phyloP scores from a whole-genome alignment of 352 stramenopile genomes.

The Phytopythium chamaehyphon region DNA sequence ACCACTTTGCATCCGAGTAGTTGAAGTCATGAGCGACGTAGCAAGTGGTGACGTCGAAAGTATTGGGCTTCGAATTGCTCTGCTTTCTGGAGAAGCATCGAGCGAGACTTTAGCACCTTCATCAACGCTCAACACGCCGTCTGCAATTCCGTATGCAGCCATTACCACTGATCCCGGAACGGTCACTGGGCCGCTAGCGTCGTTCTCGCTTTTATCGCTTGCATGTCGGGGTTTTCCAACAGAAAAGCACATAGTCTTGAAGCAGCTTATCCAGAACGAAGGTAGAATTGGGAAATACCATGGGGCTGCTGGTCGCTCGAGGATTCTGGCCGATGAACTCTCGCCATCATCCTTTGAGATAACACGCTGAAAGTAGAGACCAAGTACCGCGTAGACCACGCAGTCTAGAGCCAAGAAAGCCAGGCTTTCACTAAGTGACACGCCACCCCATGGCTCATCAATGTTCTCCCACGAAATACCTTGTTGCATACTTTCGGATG shows the following conservation, averaged over 20 bases:
- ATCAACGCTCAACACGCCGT: neutral
- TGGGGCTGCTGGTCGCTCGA: slow-evolving; percentile 17
- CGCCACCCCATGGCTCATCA: slow-evolving; percentile 24
- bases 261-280: slow-evolving; percentile 56
- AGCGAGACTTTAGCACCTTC: neutral
- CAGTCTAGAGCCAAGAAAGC: slow-evolving; percentile 75
- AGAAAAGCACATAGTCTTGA: neutral
- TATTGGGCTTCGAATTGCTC: neutral
- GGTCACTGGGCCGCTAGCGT: neutral
- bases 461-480: slow-evolving; percentile 22
- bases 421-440: slow-evolving; percentile 32
- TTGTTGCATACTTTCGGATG: slow-evolving; percentile 4
- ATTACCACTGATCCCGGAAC: slow-evolving; percentile 4
- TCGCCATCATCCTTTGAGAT: slow-evolving; percentile 81
- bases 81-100: neutral
- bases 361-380: slow-evolving; percentile 85
- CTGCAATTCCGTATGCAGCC: neutral
- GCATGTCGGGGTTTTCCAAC: too few relatives aligned
- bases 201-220: neutral
- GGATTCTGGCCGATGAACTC: slow-evolving; percentile 29
- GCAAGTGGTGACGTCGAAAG: neutral
- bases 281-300: slow-evolving; percentile 87
- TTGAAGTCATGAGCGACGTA: slow-evolving; percentile 37
- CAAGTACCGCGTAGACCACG: slow-evolving; percentile 82
- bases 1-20: slow-evolving; percentile 8